Percentiles rank a stretch among this genome's conserved stretches.
These are phyloP conservation scores for Elongisporangium undulatum DNA, from an alignment of 352 stramenopile species.

Conservation along the genomic window DNA sequence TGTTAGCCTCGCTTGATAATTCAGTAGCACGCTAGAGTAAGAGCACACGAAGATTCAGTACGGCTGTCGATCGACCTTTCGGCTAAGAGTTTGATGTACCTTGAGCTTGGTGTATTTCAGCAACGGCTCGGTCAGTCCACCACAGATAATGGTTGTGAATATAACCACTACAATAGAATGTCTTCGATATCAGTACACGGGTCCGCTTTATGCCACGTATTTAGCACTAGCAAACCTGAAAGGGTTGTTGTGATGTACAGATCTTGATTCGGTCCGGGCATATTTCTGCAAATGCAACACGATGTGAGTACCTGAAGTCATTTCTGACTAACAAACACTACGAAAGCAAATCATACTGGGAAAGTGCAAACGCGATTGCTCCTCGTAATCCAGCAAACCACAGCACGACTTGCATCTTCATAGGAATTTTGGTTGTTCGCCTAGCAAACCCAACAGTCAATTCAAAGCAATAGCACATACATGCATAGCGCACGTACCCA, in stretches of 20 bases:
- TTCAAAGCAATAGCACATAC: slow-evolving; percentile 1
- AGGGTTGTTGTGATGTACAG: slow-evolving; percentile 74
- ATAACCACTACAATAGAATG: slow-evolving; percentile 80
- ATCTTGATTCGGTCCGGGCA: slow-evolving; percentile 92
- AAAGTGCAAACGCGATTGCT: slow-evolving; percentile 81
- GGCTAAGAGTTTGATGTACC: slow-evolving; percentile 12
- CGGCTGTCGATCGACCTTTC: not conserved
- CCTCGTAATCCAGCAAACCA: slow-evolving; percentile 92
- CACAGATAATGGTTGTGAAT: slow-evolving; percentile 96
- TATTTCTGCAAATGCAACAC: slow-evolving; percentile 57
- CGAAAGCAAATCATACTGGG: slow-evolving; percentile 31
- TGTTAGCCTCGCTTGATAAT: slow-evolving; percentile 7
- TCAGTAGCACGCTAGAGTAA: slow-evolving; percentile 15
- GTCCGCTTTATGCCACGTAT: not conserved
- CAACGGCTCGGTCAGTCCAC: slow-evolving; percentile 86
- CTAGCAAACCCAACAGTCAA: slow-evolving; percentile 13
- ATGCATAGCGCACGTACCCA: slow-evolving; percentile 21
- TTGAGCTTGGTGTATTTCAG: slow-evolving; percentile 79
- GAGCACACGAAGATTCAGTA: not conserved
- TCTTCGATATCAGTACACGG: not conserved
- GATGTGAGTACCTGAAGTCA: not conserved
- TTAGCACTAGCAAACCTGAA: slow-evolving; percentile 21
- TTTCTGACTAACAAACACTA: not conserved
- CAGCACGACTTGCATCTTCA: slow-evolving; percentile 90
- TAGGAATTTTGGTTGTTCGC: slow-evolving; percentile 55